Conservation (phyloP, 768 basidiomycete species). For the Boletus tomentosulus region DNA sequence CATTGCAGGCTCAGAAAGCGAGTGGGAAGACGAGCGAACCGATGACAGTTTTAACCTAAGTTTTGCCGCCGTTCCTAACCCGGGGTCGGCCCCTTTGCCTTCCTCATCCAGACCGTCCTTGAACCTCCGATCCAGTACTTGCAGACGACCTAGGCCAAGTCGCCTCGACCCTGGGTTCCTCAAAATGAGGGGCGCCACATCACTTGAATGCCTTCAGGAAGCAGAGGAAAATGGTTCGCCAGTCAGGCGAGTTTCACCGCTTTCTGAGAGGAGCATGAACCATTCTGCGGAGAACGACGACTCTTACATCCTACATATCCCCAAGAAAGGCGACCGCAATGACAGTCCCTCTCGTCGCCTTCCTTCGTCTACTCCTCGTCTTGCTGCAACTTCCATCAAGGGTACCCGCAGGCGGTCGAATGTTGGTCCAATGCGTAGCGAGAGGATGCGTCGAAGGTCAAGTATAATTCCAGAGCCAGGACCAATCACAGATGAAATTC, state of each 20-base stretch:
- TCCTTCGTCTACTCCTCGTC: constrained; percentile 42
- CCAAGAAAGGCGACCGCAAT: constrained; percentile 34
- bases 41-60: constrained; percentile 69
- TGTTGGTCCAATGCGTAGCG: constrained; percentile 69
- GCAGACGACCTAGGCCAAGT: constrained; percentile 55
- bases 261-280: constrained; percentile 71
- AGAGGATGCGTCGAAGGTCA: constrained; percentile 70
- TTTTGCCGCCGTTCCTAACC: constrained; percentile 34
- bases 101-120: constrained; percentile 29
- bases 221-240: constrained; percentile 58
- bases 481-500: constrained; percentile 37
- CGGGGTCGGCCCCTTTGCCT: constrained; percentile 32
- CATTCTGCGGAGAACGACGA: constrained; percentile 30
- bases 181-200: constrained; percentile 43
- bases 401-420: constrained; percentile 60
- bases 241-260: constrained; percentile 32
- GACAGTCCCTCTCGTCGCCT: constrained; percentile 49
- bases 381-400: constrained; percentile 34
- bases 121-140: constrained; percentile 12
- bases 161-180: constrained; percentile 70
- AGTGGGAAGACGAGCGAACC: constrained; percentile 88
- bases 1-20: constrained; percentile 69
- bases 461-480: constrained; percentile 76
- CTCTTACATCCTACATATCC: constrained; percentile 22
- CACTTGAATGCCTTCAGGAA: constrained; percentile 65